Conservation (phyloP, 2,329 filamentous ascomycete genomes). For the Exophiala aquamarina region DNA sequence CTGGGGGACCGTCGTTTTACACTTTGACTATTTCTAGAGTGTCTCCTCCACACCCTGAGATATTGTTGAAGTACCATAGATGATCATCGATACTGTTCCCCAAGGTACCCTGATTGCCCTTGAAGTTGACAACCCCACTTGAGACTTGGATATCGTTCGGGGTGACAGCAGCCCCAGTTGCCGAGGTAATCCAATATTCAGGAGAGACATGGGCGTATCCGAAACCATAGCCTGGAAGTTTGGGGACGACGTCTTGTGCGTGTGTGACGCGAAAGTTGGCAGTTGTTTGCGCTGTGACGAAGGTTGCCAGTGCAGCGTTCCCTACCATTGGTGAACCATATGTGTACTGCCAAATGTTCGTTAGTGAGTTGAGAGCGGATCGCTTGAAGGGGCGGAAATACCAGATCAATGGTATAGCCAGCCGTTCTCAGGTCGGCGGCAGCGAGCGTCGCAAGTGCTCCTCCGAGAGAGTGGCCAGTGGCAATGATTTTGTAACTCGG, state of each 20-base stretch:
- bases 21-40: slow-evolving; percentile 1
- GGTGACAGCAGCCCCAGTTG: slow-evolving; percentile 31
- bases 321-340: slow-evolving; percentile 46
- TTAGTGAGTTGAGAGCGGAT: slow-evolving; percentile 3
- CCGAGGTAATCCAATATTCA: slow-evolving; percentile 43
- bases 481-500: slow-evolving; percentile 45
- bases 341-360: slow-evolving; percentile 35
- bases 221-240: slow-evolving; percentile 34
- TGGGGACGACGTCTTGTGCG: slow-evolving; percentile 39
- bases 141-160: slow-evolving; percentile 35
- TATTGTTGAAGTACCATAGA: slow-evolving; percentile 36
- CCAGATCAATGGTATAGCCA: slow-evolving; percentile 43
- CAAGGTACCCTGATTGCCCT: slow-evolving; percentile 36
- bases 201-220: slow-evolving; percentile 40
- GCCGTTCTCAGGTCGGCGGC: slow-evolving; percentile 45
- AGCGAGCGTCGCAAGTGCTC: slow-evolving; percentile 50
- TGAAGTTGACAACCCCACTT: slow-evolving; percentile 32
- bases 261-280: slow-evolving; percentile 40
- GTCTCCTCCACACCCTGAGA: slow-evolving; percentile 20
- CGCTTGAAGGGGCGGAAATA: slow-evolving; percentile 29
- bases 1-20: slow-evolving; percentile 1
- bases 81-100: slow-evolving; percentile 33
- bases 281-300: slow-evolving; percentile 37
- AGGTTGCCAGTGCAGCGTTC: slow-evolving; percentile 38
- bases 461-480: slow-evolving; percentile 54